A percentile compares a stretch with the other conserved stretches of the same genome.
These are phyloP conservation scores for Scheffersomyces parashehatae DNA, from an alignment of 1,139 yeast genomes.

Conservation along the genomic window DNA sequence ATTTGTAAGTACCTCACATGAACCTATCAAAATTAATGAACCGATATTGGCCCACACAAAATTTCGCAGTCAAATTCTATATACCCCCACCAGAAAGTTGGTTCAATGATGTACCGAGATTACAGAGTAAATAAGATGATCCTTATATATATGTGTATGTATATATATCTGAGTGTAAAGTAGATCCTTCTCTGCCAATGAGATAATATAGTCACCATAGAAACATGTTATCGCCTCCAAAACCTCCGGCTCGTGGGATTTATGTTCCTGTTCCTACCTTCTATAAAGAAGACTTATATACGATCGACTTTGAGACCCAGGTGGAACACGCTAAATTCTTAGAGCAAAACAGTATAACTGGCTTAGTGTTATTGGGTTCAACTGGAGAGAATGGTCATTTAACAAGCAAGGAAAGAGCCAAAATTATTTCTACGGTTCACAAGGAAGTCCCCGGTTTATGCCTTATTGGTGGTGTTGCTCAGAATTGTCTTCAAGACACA, in stretches of 20 bases:
- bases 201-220: too few species aligned
- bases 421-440: slow-evolving; percentile 31
- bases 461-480: slow-evolving; percentile 49
- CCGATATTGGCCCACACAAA: too few species aligned
- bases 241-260: slow-evolving; percentile 9
- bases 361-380: slow-evolving; percentile 37
- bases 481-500: slow-evolving; percentile 40
- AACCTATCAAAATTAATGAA: too few species aligned
- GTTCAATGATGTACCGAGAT: too few species aligned
- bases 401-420: slow-evolving; percentile 40
- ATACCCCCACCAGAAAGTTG: too few species aligned
- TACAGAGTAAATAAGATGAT: too few species aligned
- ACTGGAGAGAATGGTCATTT: slow-evolving; percentile 51
- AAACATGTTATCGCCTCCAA: too few species aligned
- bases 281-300: slow-evolving; percentile 27
- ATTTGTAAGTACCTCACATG: too few species aligned
- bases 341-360: slow-evolving; percentile 29
- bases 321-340: slow-evolving; percentile 35
- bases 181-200: too few species aligned
- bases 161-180: too few species aligned
- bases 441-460: slow-evolving; percentile 37
- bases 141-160: too few species aligned
- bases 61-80: too few species aligned
- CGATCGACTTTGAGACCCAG: slow-evolving; percentile 35
- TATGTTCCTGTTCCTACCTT: slow-evolving; percentile 44